Conservation (phyloP, 495 filamentous ascomycete genomes). For the Monascus purpureus region DNA sequence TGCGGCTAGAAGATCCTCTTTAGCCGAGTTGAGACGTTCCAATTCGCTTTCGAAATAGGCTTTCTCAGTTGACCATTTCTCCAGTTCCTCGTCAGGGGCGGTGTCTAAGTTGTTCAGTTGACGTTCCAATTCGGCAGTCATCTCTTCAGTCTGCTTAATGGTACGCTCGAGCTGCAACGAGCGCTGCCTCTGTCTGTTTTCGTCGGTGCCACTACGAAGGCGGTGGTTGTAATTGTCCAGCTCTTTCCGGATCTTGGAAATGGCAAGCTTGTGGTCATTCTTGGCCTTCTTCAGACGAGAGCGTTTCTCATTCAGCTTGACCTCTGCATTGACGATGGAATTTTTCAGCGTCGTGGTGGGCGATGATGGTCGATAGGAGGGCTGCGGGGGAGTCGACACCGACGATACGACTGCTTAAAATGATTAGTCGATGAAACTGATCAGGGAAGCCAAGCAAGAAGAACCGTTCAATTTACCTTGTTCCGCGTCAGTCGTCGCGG, state of each 20-base stretch:
- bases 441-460: background rate
- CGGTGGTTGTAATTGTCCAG: conserved; percentile 60
- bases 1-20: conserved; percentile 44
- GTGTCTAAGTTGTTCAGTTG: conserved; percentile 54
- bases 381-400: conserved; percentile 33
- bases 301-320: conserved; percentile 63
- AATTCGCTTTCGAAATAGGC: conserved; percentile 47
- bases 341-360: conserved; percentile 80
- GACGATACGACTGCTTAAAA: conserved; percentile 22
- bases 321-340: conserved; percentile 68
- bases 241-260: conserved; percentile 62
- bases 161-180: conserved; percentile 63
- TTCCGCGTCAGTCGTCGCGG: conserved; percentile 53
- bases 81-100: conserved; percentile 52
- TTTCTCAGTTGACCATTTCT: conserved; percentile 47
- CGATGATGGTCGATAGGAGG: conserved; percentile 64
- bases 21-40: conserved; percentile 43
- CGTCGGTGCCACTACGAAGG: conserved; percentile 58
- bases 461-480: conserved; percentile 27
- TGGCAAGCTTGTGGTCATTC: conserved; percentile 63
- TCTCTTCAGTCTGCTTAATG: conserved; percentile 72
- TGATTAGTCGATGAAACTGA: conserved; percentile 1
- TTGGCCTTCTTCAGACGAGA: conserved; percentile 58
- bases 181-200: conserved; percentile 72
- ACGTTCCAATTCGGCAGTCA: conserved; percentile 41